Evolutionary conservation across 768 basidiomycete genomes (phyloP).

Genomic region (Agrocybe praecox): DNA sequence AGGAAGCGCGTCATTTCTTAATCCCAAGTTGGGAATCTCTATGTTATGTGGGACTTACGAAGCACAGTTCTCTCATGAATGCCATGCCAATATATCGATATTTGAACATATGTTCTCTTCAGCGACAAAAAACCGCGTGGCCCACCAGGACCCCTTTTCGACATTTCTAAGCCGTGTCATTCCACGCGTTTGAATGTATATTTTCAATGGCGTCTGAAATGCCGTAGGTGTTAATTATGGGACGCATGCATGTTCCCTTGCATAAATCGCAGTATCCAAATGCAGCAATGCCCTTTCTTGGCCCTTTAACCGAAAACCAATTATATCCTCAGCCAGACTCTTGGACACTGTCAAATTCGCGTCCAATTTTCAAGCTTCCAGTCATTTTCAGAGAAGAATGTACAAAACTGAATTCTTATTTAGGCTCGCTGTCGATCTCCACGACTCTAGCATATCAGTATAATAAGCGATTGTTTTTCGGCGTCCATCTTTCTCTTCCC

Average conservation of each 20-base stretch:
- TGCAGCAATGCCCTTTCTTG: constrained; percentile 15
- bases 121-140: neutral
- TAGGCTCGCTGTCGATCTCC: constrained; percentile 5
- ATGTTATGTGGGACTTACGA: neutral
- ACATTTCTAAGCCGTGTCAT: neutral
- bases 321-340: constrained; percentile 5
- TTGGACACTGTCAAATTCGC: constrained; percentile 10
- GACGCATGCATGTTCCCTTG: constrained; percentile 12
- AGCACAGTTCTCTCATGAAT: neutral
- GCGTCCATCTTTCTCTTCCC: neutral
- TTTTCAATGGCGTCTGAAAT: constrained; percentile 11
- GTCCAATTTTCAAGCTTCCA: constrained; percentile 6
- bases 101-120: neutral
- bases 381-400: constrained; percentile 4
- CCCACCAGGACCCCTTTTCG: neutral
- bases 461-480: constrained; percentile 7
- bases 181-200: constrained; percentile 1
- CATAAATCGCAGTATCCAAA: constrained; percentile 1
- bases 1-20: neutral
- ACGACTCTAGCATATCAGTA: constrained; percentile 3
- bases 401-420: constrained; percentile 1
- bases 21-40: neutral
- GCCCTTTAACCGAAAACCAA: constrained; percentile 7
- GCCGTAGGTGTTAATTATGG: neutral
- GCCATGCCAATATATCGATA: neutral